Percentiles rank a stretch among this genome's conserved stretches.
Conservation (phyloP, 2,329 filamentous ascomycete genomes). For the Hypomyces perniciosus region DNA sequence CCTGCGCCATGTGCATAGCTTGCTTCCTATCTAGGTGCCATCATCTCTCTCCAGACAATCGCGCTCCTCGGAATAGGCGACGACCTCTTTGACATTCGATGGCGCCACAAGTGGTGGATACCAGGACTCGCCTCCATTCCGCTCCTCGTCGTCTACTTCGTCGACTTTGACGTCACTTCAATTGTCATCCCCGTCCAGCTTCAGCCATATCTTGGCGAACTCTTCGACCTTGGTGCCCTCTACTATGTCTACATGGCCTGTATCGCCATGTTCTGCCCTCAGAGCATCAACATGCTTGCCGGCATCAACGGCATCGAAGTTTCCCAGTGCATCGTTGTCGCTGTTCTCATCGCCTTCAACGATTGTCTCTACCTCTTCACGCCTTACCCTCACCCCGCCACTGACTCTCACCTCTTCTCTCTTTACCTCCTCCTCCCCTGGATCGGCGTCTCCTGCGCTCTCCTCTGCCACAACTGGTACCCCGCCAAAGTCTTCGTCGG, state of each 20-base stretch:
- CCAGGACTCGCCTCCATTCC: slow-evolving; percentile 90
- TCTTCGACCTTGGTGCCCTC: slow-evolving; percentile 72
- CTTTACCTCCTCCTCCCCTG: slow-evolving; percentile 93
- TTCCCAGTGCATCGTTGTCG: slow-evolving; percentile 86
- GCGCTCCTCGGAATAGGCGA: slow-evolving; percentile 89
- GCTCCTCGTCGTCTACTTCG: slow-evolving; percentile 93
- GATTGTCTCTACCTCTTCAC: slow-evolving; percentile 81
- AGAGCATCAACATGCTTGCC: slow-evolving; percentile 99
- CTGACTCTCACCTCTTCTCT: slow-evolving; percentile 92
- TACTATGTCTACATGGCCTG: slow-evolving; percentile 98
- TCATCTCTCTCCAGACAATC: slow-evolving; percentile 86
- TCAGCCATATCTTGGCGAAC: slow-evolving; percentile 74
- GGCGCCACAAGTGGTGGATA: slow-evolving; percentile 98
- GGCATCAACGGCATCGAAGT: slow-evolving; percentile 99
- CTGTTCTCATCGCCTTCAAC: slow-evolving; percentile 75
- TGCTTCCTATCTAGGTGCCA: slow-evolving; percentile 88
- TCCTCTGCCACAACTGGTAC: slow-evolving; percentile 92
- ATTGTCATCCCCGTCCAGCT: slow-evolving; percentile 86
- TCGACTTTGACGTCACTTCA: slow-evolving; percentile 95
- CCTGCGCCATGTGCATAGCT: slow-evolving; percentile 48
- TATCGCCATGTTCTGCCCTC: slow-evolving; percentile 94
- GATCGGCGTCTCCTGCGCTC: slow-evolving; percentile 80
- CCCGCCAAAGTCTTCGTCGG: slow-evolving; percentile 93
- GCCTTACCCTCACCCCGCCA: slow-evolving; percentile 84
- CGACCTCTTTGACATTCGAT: slow-evolving; percentile 95